Evolutionary conservation across 257 asterid species (phyloP).

Genomic region (Salvia rosmarinus): DNA sequence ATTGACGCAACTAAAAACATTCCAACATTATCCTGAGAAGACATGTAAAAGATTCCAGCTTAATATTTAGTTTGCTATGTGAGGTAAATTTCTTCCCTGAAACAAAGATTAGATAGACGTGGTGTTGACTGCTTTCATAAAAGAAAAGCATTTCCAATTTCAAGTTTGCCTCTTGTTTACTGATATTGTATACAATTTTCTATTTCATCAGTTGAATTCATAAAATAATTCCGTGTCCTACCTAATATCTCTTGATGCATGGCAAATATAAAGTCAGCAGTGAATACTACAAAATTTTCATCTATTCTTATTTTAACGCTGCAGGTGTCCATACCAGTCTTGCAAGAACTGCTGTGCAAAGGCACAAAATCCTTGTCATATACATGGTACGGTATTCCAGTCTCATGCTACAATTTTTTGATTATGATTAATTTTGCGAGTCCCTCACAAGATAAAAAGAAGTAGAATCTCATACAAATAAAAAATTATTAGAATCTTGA

Average conservation of each 20-base stretch:
- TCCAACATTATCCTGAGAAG: conserved; percentile 16
- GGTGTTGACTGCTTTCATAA: conserved; percentile 17
- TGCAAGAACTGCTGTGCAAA: conserved; percentile 95
- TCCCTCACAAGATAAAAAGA: not conserved
- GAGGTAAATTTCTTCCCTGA: not conserved
- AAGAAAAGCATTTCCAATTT: not conserved
- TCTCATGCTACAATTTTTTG: conserved; percentile 21
- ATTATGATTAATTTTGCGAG: not conserved
- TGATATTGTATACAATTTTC: not conserved
- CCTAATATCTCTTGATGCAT: conserved; percentile 1
- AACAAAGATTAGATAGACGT: conserved; percentile 4
- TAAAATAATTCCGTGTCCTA: conserved; percentile 3
- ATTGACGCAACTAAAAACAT: not conserved
- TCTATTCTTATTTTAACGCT: conserved; percentile 33
- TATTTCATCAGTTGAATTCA: not conserved
- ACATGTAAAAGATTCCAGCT: not conserved
- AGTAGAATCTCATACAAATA: not conserved
- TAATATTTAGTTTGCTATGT: not conserved
- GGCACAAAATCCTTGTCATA: conserved; percentile 97
- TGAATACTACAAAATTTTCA: not conserved
- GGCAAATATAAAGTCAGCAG: conserved; percentile 17
- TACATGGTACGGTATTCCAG: conserved; percentile 64
- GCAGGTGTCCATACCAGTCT: conserved; percentile 95
- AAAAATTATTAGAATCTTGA: not conserved
- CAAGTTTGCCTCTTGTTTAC: not conserved